A percentile compares a stretch with the other conserved stretches of the same genome.
Conservation (phyloP, 306 rosid species). For the Datisca glomerata region DNA sequence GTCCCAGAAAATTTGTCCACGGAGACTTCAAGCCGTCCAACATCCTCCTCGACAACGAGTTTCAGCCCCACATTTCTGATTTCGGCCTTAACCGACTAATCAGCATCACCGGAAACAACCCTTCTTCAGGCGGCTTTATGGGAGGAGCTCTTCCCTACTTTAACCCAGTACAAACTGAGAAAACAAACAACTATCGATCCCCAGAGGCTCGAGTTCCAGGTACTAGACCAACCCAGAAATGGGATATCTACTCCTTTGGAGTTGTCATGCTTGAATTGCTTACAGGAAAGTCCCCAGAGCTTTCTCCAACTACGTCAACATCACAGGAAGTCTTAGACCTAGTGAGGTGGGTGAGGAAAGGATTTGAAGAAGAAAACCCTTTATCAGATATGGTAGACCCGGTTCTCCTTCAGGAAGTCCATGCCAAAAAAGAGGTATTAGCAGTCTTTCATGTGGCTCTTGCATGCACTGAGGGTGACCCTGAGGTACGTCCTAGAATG, state of each 20-base stretch:
- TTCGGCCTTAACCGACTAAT: slow-evolving; percentile 78
- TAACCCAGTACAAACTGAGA: slow-evolving; percentile 58
- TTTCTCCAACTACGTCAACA: slow-evolving; percentile 80
- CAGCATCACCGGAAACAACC: slow-evolving; percentile 80
- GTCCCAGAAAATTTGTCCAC: slow-evolving; percentile 92
- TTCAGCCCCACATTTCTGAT: slow-evolving; percentile 69
- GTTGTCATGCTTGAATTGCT: slow-evolving; percentile 77
- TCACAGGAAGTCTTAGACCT: slow-evolving; percentile 65
- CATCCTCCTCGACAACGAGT: slow-evolving; percentile 72
- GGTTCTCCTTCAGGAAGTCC: slow-evolving; percentile 68
- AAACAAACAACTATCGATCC: slow-evolving; percentile 59
- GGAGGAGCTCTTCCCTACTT: slow-evolving; percentile 84
- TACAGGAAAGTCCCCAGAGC: slow-evolving; percentile 89
- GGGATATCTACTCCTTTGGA: slow-evolving; percentile 90
- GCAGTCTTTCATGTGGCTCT: slow-evolving; percentile 83
- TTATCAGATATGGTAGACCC: slow-evolving; percentile 92
- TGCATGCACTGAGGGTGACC: slow-evolving; percentile 78
- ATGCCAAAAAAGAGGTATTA: slow-evolving; percentile 81
- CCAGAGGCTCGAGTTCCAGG: slow-evolving; percentile 72
- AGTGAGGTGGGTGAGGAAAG: slow-evolving; percentile 87
- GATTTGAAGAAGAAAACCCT: slow-evolving; percentile 83
- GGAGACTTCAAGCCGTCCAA: slow-evolving; percentile 94
- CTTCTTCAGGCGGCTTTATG: slow-evolving; percentile 83
- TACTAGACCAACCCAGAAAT: slow-evolving; percentile 70
- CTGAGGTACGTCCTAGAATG: slow-evolving; percentile 85